Percentiles rank a stretch among this genome's conserved stretches.
Conservation (phyloP, 768 basidiomycete genomes). For the Lactarius tabidus region DNA sequence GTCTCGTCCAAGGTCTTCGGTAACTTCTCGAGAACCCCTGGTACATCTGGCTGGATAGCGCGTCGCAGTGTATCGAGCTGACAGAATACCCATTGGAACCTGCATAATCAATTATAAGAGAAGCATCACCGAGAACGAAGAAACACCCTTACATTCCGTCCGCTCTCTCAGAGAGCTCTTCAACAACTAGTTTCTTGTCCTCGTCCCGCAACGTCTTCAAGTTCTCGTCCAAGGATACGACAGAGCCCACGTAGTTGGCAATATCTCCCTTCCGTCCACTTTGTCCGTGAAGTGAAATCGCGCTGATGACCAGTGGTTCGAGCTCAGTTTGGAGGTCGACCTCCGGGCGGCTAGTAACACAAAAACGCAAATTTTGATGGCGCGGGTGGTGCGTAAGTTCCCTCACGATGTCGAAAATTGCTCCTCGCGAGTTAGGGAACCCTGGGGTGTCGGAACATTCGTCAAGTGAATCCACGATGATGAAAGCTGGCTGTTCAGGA, state of each 20-base stretch:
- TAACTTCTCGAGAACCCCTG: not conserved
- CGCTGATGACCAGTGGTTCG: not conserved
- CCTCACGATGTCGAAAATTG: not conserved
- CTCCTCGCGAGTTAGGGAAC: not conserved
- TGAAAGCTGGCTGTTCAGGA: not conserved
- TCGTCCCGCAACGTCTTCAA: not conserved
- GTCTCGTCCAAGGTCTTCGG: not conserved
- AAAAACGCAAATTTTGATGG: not conserved
- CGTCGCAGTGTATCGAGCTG: not conserved
- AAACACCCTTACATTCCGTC: not conserved
- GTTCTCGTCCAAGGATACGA: not conserved
- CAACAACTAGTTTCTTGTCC: not conserved
- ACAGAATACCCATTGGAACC: not conserved
- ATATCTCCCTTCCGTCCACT: not conserved
- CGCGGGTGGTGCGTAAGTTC: not conserved
- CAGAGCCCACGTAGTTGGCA: not conserved
- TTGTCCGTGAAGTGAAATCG: not conserved
- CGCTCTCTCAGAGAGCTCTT: not conserved
- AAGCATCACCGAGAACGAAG: not conserved
- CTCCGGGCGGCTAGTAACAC: slow-evolving; percentile 11
- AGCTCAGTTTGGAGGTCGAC: slow-evolving; percentile 1
- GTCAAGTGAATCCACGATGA: not conserved
- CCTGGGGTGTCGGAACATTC: not conserved
- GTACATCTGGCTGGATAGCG: not conserved
- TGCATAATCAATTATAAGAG: not conserved